A percentile compares a stretch with the other conserved stretches of the same genome.
Conservation (phyloP, 768 basidiomycete genomes). For the Tubosaeta sp. region DNA sequence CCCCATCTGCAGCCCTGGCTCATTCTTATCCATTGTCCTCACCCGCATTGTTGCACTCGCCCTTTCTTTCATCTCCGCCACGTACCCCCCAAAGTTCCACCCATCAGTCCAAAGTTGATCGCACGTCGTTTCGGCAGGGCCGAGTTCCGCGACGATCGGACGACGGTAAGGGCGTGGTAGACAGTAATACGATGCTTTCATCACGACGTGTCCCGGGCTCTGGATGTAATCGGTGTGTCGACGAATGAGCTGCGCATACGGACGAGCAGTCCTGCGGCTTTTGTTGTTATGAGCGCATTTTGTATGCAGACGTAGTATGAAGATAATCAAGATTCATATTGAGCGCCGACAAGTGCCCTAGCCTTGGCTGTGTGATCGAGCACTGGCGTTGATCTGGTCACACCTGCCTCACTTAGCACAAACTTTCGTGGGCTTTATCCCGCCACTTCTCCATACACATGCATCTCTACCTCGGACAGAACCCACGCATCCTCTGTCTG, state of each 20-base stretch:
- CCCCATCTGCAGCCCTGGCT: slow-evolving; percentile 36
- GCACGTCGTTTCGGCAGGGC: slow-evolving; percentile 31
- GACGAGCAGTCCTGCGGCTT: too few species aligned
- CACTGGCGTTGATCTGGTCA: too few species aligned
- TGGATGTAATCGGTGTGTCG: slow-evolving; percentile 2
- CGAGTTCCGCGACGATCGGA: slow-evolving; percentile 36
- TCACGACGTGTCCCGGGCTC: slow-evolving; percentile 15
- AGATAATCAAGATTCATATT: not conserved
- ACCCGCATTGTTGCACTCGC: slow-evolving; percentile 25
- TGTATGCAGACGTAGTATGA: not conserved
- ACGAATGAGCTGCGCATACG: slow-evolving; percentile 9
- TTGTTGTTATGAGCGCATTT: not conserved
- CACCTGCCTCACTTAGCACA: not conserved
- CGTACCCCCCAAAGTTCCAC: slow-evolving; percentile 14
- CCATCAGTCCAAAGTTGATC: slow-evolving; percentile 28
- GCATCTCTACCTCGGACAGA: slow-evolving; percentile 70
- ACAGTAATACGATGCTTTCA: slow-evolving; percentile 20
- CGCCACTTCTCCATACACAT: slow-evolving; percentile 33
- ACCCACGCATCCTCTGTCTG: slow-evolving; percentile 68
- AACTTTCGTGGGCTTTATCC: not conserved
- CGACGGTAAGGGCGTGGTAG: slow-evolving; percentile 1
- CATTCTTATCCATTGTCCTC: slow-evolving; percentile 22
- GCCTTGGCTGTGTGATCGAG: too few species aligned
- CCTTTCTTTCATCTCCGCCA: slow-evolving; percentile 26
- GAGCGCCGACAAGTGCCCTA: not conserved